Conservation (phyloP, 106 monocot genomes). For the Dendrobium officinale region DNA sequence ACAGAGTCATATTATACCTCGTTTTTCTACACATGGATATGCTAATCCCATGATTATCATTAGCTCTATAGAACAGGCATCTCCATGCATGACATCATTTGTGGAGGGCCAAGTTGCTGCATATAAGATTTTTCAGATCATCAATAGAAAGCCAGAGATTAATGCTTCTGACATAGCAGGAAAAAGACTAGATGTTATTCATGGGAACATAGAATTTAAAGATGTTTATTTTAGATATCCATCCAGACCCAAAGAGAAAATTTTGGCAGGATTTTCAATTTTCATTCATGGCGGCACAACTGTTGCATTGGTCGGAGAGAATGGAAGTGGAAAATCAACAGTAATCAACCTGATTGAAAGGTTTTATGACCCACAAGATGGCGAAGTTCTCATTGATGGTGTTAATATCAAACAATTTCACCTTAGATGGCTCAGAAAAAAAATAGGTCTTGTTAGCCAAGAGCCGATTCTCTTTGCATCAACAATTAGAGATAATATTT, state of each 20-base stretch:
- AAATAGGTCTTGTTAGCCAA: slow-evolving; percentile 21
- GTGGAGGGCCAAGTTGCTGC: slow-evolving; percentile 44
- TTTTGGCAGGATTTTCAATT: slow-evolving; percentile 23
- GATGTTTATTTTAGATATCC: slow-evolving; percentile 56
- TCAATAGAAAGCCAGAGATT: slow-evolving; percentile 51
- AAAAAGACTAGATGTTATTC: slow-evolving; percentile 23
- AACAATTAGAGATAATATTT: slow-evolving; percentile 18
- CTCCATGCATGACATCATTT: slow-evolving; percentile 45
- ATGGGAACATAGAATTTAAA: slow-evolving; percentile 42
- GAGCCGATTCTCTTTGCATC: slow-evolving; percentile 21
- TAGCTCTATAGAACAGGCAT: slow-evolving; percentile 43
- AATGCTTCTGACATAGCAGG: slow-evolving; percentile 36
- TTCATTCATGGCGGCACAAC: slow-evolving; percentile 13
- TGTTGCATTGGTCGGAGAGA: slow-evolving; percentile 22
- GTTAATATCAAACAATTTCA: slow-evolving; percentile 20
- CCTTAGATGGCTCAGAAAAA: slow-evolving; percentile 20
- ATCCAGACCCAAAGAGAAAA: slow-evolving; percentile 27
- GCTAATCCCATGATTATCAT: too few species aligned
- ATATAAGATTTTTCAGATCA: slow-evolving; percentile 48
- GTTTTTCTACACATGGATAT: too few species aligned
- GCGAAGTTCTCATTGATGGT: slow-evolving; percentile 18
- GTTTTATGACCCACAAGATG: slow-evolving; percentile 24
- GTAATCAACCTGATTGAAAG: slow-evolving; percentile 18
- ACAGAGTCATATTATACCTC: too few species aligned
- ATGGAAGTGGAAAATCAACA: slow-evolving; percentile 22